Percentiles rank a stretch among this genome's conserved stretches.
phyloP scores from a whole-genome alignment of 306 rosid species.

The Trifolium pratense region DNA sequence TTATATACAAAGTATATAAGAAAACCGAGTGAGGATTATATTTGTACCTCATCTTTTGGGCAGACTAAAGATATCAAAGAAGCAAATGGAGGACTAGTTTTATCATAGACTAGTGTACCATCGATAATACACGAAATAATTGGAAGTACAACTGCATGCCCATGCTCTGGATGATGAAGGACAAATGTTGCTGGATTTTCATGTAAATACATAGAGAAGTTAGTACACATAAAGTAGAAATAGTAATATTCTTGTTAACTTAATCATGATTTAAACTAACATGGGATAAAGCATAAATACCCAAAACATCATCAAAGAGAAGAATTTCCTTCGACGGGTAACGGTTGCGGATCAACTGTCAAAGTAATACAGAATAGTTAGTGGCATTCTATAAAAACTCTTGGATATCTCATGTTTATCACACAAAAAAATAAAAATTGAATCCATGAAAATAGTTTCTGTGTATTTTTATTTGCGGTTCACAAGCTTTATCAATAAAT shows the following conservation, averaged over 20 bases:
- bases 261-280: conserved; percentile 44
- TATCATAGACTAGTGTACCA: conserved; percentile 77
- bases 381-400: conserved; percentile 31
- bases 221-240: conserved; percentile 41
- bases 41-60: conserved; percentile 85
- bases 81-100: conserved; percentile 80
- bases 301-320: conserved; percentile 95
- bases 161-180: conserved; percentile 98
- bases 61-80: conserved; percentile 92
- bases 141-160: conserved; percentile 95
- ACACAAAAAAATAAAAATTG: background rate
- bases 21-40: conserved; percentile 34
- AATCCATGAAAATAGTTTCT: conserved; percentile 18
- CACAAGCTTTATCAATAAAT: conserved; percentile 19
- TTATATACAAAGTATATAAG: conserved; percentile 27
- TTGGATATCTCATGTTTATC: conserved; percentile 1
- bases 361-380: conserved; percentile 46
- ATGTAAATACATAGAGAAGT: conserved; percentile 46
- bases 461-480: conserved; percentile 19
- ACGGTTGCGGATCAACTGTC: conserved; percentile 88
- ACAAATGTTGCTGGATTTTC: conserved; percentile 82
- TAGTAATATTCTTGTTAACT: conserved; percentile 30
- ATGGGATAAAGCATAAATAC: conserved; percentile 62
- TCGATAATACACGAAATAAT: conserved; percentile 92
- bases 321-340: conserved; percentile 80